Base-by-base conservation (phyloP, 176 grass and related monocot genomes). In the Themeda triandra region DNA sequence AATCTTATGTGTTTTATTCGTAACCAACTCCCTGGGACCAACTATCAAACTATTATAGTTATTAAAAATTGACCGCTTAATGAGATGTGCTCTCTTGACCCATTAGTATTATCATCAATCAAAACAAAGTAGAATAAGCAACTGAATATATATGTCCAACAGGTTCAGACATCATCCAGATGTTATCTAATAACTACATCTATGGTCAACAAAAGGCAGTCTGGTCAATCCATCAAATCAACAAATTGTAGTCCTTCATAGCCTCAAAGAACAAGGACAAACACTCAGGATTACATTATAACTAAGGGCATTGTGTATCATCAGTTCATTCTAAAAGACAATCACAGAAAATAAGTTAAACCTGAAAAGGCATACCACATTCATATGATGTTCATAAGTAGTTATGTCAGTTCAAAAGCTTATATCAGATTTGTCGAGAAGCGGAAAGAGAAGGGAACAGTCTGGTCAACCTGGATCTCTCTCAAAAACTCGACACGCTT, bases 401-500 rank as follows among this genome's bases (percentile, higher is more conserved):
- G 24, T 8, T 8, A 69, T 32, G 65, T 73, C 6, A 17, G 29
- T 0, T 21, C 33, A 66, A 31, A 17, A 62, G 24, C 36, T 41
- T 25, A 29, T 6, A 84, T 51, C 42, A 79, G 9, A 53, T 73
- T 56, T 8, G n/a, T 19, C 37, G 4, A 12, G 66, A 59, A 79
- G 5, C 17, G 0, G 64, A 69, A 66, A 73, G 11, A 29, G 0
- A 42, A 69, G 63, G 12, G 37, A 29, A 19, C 4, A 51, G 8
- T 79, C 42, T 37, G 35, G 6, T 70, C 25, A 23, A 97, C 94
- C 94, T 97, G 92, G 73, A 97, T 90, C 35, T 78, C 90, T 76
- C 83, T 92, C 72, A 94, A 87, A 85, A 75, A 76, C 72, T 94
- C 89, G 0, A 94, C 94, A 13, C 92, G 94, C 83, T 90, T 94